A percentile compares a stretch with the other conserved stretches of the same genome.
Conservation (phyloP, 169 alveolate species). For the Plasmodium gonderi region DNA sequence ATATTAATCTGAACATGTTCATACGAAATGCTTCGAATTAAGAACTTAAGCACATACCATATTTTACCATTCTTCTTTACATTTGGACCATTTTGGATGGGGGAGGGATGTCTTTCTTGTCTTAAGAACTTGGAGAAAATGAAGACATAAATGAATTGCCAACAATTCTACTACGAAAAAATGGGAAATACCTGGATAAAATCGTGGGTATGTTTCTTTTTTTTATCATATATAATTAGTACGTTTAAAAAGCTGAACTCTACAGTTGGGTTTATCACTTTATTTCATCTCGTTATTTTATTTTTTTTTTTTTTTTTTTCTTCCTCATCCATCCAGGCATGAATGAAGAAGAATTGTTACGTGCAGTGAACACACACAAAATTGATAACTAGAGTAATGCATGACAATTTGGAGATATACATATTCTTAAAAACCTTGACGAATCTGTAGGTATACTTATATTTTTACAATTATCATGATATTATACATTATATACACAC, state of each 20-base stretch:
- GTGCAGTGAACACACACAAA: not conserved
- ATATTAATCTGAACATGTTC: not conserved
- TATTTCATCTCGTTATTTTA: not conserved
- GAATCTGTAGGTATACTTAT: too few species aligned
- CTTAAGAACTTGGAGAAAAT: conserved; percentile 47
- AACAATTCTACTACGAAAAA: conserved; percentile 41
- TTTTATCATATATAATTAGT: not conserved
- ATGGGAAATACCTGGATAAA: conserved; percentile 67
- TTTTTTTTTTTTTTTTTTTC: not conserved
- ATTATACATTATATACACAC: not conserved
- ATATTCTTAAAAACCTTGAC: too few species aligned
- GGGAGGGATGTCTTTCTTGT: not conserved
- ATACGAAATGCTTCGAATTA: not conserved
- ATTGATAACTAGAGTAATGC: not conserved
- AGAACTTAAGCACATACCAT: too few species aligned
- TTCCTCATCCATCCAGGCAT: conserved; percentile 12
- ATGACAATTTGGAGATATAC: too few species aligned
- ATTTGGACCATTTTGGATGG: too few species aligned
- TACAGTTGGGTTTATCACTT: not conserved
- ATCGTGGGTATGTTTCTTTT: conserved; percentile 43
- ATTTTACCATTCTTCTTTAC: too few species aligned
- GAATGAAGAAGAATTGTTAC: conserved; percentile 27
- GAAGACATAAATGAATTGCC: conserved; percentile 73
- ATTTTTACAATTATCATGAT: too few species aligned
- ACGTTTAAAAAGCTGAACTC: too few species aligned